phyloP scores from a whole-genome alignment of 805 yeast genomes.

The Sugiyamaella mastotermitis region DNA sequence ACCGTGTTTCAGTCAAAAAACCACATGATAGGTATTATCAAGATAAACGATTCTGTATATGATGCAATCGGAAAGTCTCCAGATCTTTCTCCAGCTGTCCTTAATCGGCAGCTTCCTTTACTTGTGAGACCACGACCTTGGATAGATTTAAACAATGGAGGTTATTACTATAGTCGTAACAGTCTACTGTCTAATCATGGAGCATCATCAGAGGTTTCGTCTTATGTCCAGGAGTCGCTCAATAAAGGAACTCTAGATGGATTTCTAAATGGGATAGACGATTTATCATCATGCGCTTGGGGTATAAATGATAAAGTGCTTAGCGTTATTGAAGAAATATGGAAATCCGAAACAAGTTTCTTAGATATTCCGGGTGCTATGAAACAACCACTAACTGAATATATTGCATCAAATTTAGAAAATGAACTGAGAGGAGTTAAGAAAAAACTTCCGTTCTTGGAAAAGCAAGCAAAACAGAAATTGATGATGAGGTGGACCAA shows the following conservation, averaged over 20 bases:
- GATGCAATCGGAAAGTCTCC: constrained; percentile 55
- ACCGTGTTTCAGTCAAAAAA: constrained; percentile 73
- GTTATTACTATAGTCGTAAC: constrained; percentile 52
- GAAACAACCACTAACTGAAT: constrained; percentile 36
- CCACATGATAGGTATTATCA: constrained; percentile 70
- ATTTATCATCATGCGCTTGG: constrained; percentile 84
- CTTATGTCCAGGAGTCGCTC: constrained; percentile 79
- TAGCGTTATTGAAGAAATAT: constrained; percentile 60
- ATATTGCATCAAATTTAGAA: constrained; percentile 31
- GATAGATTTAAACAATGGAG: constrained; percentile 78
- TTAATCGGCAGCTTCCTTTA: constrained; percentile 89
- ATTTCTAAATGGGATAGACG: constrained; percentile 76
- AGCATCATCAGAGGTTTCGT: constrained; percentile 79
- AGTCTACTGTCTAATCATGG: constrained; percentile 32
- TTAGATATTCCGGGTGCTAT: constrained; percentile 53
- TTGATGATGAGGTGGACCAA: constrained; percentile 2
- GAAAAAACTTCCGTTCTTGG: background rate
- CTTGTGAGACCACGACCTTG: constrained; percentile 79
- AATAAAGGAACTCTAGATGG: constrained; percentile 54
- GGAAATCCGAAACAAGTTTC: constrained; percentile 78
- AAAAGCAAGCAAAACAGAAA: background rate
- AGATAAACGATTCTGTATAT: constrained; percentile 61
- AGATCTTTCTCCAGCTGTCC: constrained; percentile 43
- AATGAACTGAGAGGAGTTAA: no score
- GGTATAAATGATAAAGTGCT: constrained; percentile 71